These are phyloP conservation scores for Fusarium sororula DNA, from an alignment of 2,329 filamentous ascomycete genomes.

Conservation along the genomic window DNA sequence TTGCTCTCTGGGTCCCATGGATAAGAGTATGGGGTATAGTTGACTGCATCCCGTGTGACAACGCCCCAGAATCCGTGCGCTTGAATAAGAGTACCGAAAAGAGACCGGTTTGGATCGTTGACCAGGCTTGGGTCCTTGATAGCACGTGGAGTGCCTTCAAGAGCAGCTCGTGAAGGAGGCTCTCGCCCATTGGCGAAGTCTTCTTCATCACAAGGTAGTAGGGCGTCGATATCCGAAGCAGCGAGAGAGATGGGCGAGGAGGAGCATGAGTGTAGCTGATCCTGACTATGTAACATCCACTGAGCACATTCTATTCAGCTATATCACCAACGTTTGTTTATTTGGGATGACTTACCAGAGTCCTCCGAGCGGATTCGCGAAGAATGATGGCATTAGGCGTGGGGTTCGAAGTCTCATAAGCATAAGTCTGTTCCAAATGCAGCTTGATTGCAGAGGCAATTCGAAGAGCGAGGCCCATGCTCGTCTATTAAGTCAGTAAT, in stretches of 20 bases:
- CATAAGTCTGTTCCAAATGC: slow-evolving; percentile 65
- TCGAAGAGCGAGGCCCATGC: slow-evolving; percentile 64
- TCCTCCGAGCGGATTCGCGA: slow-evolving; percentile 65
- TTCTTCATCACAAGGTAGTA: slow-evolving; percentile 62
- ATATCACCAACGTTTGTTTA: background rate
- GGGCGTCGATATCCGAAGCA: slow-evolving; percentile 62
- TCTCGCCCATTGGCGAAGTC: slow-evolving; percentile 60
- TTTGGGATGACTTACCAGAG: slow-evolving; percentile 54
- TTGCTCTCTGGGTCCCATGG: slow-evolving; percentile 61
- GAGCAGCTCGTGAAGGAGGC: slow-evolving; percentile 61
- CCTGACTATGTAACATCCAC: slow-evolving; percentile 69
- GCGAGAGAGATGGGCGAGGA: slow-evolving; percentile 61
- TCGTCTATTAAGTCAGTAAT: slow-evolving; percentile 53
- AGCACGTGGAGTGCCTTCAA: slow-evolving; percentile 63
- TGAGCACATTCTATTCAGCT: slow-evolving; percentile 35
- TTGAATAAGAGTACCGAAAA: slow-evolving; percentile 66
- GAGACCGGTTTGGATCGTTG: slow-evolving; percentile 55
- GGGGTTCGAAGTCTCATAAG: slow-evolving; percentile 47
- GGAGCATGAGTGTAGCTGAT: slow-evolving; percentile 64
- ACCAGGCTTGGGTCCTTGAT: slow-evolving; percentile 56
- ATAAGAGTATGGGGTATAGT: slow-evolving; percentile 52
- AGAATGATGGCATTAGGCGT: slow-evolving; percentile 57
- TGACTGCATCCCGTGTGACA: slow-evolving; percentile 59
- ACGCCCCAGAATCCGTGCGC: slow-evolving; percentile 64
- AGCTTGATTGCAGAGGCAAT: slow-evolving; percentile 65